Conservation (phyloP, 1,284 basidiomycete species). For the Ustilago vetiveriae region DNA sequence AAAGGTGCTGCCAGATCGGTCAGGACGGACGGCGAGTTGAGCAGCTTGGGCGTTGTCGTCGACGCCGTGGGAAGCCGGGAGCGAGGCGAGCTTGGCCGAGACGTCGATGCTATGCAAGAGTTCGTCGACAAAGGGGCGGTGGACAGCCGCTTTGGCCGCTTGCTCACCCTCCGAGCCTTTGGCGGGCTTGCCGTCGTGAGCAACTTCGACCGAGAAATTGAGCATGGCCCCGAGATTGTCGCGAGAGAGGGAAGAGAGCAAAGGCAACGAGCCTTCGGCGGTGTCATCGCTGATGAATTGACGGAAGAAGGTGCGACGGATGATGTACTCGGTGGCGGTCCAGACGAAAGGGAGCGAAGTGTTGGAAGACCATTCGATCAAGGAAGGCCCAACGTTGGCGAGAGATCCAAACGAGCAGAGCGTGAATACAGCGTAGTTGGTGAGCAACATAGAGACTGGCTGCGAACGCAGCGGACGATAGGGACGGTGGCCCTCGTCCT, state of each 20-base stretch:
- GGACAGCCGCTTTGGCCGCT: slow-evolving; percentile 22
- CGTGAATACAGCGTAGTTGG: slow-evolving; percentile 82
- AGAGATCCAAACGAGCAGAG: slow-evolving; percentile 80
- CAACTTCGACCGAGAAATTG: slow-evolving; percentile 85
- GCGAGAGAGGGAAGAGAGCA: slow-evolving; percentile 72
- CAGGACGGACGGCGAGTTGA: slow-evolving; percentile 31
- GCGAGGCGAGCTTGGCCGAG: slow-evolving; percentile 35
- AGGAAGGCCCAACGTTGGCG: slow-evolving; percentile 78
- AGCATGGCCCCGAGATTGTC: slow-evolving; percentile 80
- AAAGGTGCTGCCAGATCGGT: slow-evolving; percentile 52
- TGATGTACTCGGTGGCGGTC: slow-evolving; percentile 76
- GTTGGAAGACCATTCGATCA: slow-evolving; percentile 73
- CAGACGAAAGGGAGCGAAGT: slow-evolving; percentile 76
- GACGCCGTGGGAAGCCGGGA: slow-evolving; percentile 34
- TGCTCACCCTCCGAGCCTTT: slow-evolving; percentile 70
- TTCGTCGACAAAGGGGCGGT: slow-evolving; percentile 48
- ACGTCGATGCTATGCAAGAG: slow-evolving; percentile 53
- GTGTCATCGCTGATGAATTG: slow-evolving; percentile 91
- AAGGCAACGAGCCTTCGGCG: slow-evolving; percentile 75
- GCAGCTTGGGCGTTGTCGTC: slow-evolving; percentile 26
- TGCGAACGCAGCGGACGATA: slow-evolving; percentile 37
- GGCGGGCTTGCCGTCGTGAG: slow-evolving; percentile 71
- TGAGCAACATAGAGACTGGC: slow-evolving; percentile 69
- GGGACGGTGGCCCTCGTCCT: slow-evolving; percentile 34
- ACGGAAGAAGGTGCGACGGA: slow-evolving; percentile 84